phyloP scores from a whole-genome alignment of 2,329 filamentous ascomycete species.

The Sclerotiophoma versabilis region DNA sequence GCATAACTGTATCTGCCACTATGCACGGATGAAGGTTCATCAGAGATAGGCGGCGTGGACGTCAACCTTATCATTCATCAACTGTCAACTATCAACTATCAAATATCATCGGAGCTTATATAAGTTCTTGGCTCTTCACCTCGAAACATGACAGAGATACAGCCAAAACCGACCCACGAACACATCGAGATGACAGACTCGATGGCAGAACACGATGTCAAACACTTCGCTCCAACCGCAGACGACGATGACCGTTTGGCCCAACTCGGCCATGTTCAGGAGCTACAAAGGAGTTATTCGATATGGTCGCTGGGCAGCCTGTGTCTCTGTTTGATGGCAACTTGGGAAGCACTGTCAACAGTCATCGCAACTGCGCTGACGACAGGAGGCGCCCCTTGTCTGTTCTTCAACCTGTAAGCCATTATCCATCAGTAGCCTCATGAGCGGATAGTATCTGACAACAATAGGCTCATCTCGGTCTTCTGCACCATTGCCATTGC shows the following conservation, averaged over 20 bases:
- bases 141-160: constrained; percentile 4
- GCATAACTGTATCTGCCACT: constrained; percentile 13
- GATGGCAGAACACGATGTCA: constrained; percentile 15
- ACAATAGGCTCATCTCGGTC: constrained; percentile 52
- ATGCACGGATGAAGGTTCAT: constrained; percentile 1
- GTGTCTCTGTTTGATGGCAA: constrained; percentile 59
- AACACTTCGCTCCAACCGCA: constrained; percentile 5
- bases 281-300: constrained; percentile 50
- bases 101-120: no score
- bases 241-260: constrained; percentile 27
- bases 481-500: constrained; percentile 69
- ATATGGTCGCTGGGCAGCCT: constrained; percentile 55
- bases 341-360: constrained; percentile 59
- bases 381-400: constrained; percentile 56
- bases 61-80: constrained; percentile 14
- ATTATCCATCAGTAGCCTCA: neutral
- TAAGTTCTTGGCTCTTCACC: constrained; percentile 2
- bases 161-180: constrained; percentile 8
- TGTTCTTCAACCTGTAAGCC: constrained; percentile 56
- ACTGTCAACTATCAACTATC: neutral
- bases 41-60: constrained; percentile 4
- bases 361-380: constrained; percentile 56
- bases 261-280: constrained; percentile 32
- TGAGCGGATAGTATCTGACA: neutral
- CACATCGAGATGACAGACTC: constrained; percentile 20